phyloP scores from a whole-genome alignment of 257 asterid genomes.

The Apocynum venetum region DNA sequence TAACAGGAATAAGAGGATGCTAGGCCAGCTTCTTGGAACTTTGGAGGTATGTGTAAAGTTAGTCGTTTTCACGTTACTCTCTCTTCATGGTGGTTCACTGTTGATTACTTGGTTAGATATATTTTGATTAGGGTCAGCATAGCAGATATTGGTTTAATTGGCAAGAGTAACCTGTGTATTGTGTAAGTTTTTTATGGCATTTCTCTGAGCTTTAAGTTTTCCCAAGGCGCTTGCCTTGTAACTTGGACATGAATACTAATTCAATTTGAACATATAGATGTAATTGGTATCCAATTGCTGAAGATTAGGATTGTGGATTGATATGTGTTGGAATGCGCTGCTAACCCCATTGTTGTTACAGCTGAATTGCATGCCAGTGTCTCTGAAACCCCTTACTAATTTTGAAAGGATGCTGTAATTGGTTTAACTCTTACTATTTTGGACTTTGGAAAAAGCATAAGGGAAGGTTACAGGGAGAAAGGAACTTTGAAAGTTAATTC shows the following conservation, averaged over 20 bases:
- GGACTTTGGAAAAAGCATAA: not conserved
- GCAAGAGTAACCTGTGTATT: not conserved
- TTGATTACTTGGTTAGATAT: not conserved
- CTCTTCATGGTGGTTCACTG: not conserved
- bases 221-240: not conserved
- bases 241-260: not conserved
- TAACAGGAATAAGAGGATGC: conserved; percentile 92
- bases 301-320: not conserved
- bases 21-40: conserved; percentile 98
- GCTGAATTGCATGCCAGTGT: not conserved
- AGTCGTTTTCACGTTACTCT: conserved; percentile 4
- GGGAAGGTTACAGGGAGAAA: not conserved
- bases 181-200: not conserved
- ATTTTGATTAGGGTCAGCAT: not conserved
- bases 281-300: not conserved
- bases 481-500: not conserved
- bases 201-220: not conserved
- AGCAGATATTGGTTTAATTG: not conserved
- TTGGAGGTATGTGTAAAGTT: conserved; percentile 57
- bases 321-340: not conserved
- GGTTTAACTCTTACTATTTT: not conserved
- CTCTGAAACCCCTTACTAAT: not conserved
- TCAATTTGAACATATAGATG: not conserved
- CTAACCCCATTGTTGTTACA: not conserved
- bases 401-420: not conserved